A percentile compares a stretch with the other conserved stretches of the same genome.
These are phyloP conservation scores for Botrytis aclada DNA, from an alignment of 2,329 filamentous ascomycete species.

Conservation along the genomic window DNA sequence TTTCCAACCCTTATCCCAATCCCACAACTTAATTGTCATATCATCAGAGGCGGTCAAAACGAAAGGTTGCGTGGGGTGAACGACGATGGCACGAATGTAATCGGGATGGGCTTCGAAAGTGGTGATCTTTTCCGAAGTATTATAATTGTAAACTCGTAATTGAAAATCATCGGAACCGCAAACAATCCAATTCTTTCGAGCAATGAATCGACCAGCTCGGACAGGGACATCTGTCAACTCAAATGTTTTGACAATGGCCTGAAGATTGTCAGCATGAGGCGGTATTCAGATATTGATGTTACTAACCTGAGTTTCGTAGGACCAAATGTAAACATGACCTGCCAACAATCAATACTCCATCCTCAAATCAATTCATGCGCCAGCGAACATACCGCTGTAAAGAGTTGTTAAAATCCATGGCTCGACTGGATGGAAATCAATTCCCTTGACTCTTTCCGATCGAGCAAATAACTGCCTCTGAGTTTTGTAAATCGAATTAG, in stretches of 20 bases:
- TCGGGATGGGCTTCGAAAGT: constrained; percentile 97
- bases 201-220: constrained; percentile 91
- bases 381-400: constrained; percentile 72
- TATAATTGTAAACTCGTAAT: constrained; percentile 94
- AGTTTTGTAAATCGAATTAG: constrained; percentile 41
- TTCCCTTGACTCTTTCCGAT: constrained; percentile 93
- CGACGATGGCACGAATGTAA: constrained; percentile 94
- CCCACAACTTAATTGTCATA: constrained; percentile 98
- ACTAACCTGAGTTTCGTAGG: constrained; percentile 79
- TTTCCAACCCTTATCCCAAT: constrained; percentile 97
- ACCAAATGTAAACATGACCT: constrained; percentile 99
- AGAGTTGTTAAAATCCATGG: constrained; percentile 96
- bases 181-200: constrained; percentile 98
- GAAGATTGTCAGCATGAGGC: constrained; percentile 23
- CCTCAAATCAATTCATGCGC: constrained; percentile 24
- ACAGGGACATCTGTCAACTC: constrained; percentile 98
- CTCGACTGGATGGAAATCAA: constrained; percentile 95
- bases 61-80: constrained; percentile 93
- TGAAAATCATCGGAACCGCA: constrained; percentile 92
- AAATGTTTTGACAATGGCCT: constrained; percentile 96
- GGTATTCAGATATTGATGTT: background rate
- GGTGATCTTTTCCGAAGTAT: constrained; percentile 97
- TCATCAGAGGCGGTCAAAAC: constrained; percentile 96
- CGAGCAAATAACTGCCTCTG: constrained; percentile 81
- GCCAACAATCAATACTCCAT: constrained; percentile 32